phyloP scores from a whole-genome alignment of 768 basidiomycete genomes.

The Tylopilus vinaceipallidus region DNA sequence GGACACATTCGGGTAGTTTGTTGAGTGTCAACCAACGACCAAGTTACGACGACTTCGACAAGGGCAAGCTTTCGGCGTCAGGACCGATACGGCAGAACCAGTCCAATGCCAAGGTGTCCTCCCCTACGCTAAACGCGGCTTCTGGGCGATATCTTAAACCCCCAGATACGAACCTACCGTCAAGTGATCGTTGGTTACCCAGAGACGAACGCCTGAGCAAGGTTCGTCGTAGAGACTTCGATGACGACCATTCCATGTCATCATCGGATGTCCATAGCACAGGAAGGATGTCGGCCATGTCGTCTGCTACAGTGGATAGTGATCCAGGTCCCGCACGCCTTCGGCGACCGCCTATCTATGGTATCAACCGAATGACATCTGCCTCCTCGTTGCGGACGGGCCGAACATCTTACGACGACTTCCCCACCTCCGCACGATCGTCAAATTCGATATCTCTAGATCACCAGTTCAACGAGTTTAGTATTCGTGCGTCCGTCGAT shows the following conservation, averaged over 20 bases:
- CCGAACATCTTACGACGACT: constrained; percentile 67
- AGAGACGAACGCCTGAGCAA: constrained; percentile 67
- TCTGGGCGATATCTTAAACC: constrained; percentile 52
- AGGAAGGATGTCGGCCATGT: constrained; percentile 72
- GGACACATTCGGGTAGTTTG: constrained; percentile 39
- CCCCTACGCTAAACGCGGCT: constrained; percentile 58
- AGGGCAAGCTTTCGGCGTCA: constrained; percentile 54
- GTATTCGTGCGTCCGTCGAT: constrained; percentile 67
- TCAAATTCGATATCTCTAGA: constrained; percentile 80
- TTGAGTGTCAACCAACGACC: constrained; percentile 39
- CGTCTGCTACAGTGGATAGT: constrained; percentile 81
- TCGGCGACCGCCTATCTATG: constrained; percentile 61
- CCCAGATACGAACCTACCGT: constrained; percentile 33
- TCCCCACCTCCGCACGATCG: constrained; percentile 67
- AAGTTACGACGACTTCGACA: constrained; percentile 29
- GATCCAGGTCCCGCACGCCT: constrained; percentile 77
- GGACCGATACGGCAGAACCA: constrained; percentile 65
- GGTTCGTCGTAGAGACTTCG: constrained; percentile 77
- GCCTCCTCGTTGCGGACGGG: constrained; percentile 63
- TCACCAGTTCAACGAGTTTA: constrained; percentile 75
- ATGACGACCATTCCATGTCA: constrained; percentile 91
- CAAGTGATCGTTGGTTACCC: constrained; percentile 45
- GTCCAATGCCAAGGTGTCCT: constrained; percentile 37
- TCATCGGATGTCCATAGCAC: constrained; percentile 81
- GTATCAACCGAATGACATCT: constrained; percentile 73